phyloP scores from a whole-genome alignment of 257 asterid species.

The Solanum rostratum region DNA sequence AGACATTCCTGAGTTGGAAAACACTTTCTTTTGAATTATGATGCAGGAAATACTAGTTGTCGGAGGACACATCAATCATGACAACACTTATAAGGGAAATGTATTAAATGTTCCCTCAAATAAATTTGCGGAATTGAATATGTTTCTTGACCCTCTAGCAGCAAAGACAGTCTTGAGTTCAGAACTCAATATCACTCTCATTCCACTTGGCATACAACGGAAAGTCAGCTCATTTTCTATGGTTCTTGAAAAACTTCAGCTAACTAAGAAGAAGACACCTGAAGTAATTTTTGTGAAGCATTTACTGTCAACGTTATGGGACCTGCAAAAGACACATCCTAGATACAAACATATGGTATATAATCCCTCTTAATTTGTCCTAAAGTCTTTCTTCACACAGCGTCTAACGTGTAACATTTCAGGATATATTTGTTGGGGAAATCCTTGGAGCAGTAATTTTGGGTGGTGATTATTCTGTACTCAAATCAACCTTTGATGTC shows the following conservation, averaged over 20 bases:
- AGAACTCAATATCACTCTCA: slow-evolving; percentile 42
- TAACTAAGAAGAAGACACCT: slow-evolving; percentile 43
- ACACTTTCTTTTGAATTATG: not conserved
- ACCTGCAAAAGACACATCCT: slow-evolving; percentile 25
- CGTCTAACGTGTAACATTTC: not conserved
- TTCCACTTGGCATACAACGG: slow-evolving; percentile 59
- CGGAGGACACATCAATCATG: slow-evolving; percentile 52
- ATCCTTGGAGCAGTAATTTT: slow-evolving; percentile 62
- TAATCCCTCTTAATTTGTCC: not conserved
- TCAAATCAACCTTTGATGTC: slow-evolving; percentile 22
- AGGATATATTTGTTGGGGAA: slow-evolving; percentile 75
- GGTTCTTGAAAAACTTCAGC: slow-evolving; percentile 16
- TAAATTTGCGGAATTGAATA: slow-evolving; percentile 54
- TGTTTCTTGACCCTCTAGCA: slow-evolving; percentile 80
- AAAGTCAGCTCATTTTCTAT: slow-evolving; percentile 20
- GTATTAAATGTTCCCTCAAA: slow-evolving; percentile 49
- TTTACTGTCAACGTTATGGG: slow-evolving; percentile 40
- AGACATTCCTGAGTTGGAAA: not conserved
- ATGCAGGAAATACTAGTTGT: slow-evolving; percentile 58
- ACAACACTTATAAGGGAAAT: slow-evolving; percentile 41
- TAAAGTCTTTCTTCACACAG: not conserved
- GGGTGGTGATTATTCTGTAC: slow-evolving; percentile 27
- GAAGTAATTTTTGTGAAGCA: slow-evolving; percentile 35
- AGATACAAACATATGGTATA: slow-evolving; percentile 65
- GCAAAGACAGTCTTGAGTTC: slow-evolving; percentile 51